phyloP scores from a whole-genome alignment of 169 alveolate genomes.

The Eimeria maxima region DNA sequence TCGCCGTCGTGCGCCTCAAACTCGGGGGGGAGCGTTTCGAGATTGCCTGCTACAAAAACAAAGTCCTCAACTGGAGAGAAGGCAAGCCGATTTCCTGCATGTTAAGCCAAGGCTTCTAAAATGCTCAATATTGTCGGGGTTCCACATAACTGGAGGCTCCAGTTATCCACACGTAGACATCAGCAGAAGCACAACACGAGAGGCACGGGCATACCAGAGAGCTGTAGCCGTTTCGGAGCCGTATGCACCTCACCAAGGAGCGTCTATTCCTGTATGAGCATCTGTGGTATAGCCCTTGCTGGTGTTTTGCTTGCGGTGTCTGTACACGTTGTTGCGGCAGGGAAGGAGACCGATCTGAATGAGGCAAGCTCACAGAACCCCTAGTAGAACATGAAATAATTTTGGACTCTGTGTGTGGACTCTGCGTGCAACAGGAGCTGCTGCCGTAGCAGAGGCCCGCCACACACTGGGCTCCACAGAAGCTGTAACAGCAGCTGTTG shows the following conservation, averaged over 20 bases:
- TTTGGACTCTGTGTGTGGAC: too few species aligned
- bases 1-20: constrained; percentile 96
- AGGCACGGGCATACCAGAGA: too few species aligned
- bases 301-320: neutral
- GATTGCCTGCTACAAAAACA: constrained; percentile 98
- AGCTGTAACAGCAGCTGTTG: neutral
- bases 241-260: too few species aligned
- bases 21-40: constrained; percentile 95
- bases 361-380: neutral
- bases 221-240: too few species aligned
- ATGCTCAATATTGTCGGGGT: neutral
- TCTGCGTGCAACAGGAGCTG: neutral
- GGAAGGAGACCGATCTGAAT: constrained; percentile 7
- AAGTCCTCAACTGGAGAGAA: constrained; percentile 96
- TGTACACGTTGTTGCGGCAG: constrained; percentile 19
- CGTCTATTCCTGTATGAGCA: too few species aligned
- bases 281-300: neutral
- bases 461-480: too few species aligned
- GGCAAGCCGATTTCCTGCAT: constrained; percentile 84
- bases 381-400: neutral
- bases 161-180: too few species aligned
- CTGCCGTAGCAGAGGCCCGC: neutral
- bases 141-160: neutral
- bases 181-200: too few species aligned
- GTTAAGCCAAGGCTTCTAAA: neutral